phyloP scores from a whole-genome alignment of 257 asterid genomes.

The Fraxinus quadrangulata region DNA sequence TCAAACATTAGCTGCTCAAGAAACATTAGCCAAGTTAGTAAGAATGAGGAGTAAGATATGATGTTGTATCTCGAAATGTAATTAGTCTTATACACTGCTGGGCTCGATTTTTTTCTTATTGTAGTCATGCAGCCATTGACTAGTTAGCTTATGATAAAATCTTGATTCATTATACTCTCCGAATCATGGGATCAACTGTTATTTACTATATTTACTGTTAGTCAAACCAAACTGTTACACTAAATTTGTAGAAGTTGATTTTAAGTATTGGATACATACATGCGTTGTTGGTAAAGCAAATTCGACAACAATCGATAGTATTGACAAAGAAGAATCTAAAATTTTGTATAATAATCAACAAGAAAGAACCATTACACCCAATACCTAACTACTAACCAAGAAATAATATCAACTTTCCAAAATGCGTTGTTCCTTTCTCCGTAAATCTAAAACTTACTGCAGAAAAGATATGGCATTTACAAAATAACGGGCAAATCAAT shows the following conservation, averaged over 20 bases:
- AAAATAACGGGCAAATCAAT: not conserved
- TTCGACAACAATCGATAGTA: no score
- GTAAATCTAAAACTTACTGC: constrained; percentile 8
- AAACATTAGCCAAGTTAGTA: constrained; percentile 75
- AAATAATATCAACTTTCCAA: constrained; percentile 13
- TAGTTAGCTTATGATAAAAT: not conserved
- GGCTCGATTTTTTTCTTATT: not conserved
- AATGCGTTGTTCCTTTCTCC: constrained; percentile 8
- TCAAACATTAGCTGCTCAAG: constrained; percentile 84
- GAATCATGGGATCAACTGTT: not conserved
- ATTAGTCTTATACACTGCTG: not conserved
- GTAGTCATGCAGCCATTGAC: not conserved
- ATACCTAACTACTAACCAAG: not conserved
- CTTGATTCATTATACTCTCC: not conserved
- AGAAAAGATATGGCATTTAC: constrained; percentile 18
- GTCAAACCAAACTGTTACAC: not conserved
- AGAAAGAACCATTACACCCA: not conserved
- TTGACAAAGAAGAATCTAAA: not conserved
- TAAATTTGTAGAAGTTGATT: no score
- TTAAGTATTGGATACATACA: no score
- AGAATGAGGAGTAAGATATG: constrained; percentile 88
- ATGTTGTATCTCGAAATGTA: not conserved
- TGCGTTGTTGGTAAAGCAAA: no score
- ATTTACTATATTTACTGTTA: not conserved
- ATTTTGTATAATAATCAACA: not conserved